Evolutionary conservation across 305 asterid species (phyloP), one percentile per base, ranked within the genome.

Genomic region (Solanum hybrid): DNA sequence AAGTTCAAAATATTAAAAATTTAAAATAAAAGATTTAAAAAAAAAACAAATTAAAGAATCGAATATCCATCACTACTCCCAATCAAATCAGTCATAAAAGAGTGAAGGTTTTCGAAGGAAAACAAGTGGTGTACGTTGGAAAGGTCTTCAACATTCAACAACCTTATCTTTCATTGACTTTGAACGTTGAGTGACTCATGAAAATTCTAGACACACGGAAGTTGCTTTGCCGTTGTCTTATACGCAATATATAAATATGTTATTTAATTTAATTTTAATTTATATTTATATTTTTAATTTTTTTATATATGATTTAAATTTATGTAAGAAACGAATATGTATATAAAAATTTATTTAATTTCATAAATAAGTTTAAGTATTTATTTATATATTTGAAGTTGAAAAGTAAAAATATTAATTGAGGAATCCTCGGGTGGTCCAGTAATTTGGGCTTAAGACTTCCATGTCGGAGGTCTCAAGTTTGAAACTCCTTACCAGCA

Each of bases 21-120:
- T 4, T 0, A 40, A 40, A 42, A 42, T 42, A 1, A 10, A 38
- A 38, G 0, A 40, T 40, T 40, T 38, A 0, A 0, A 40, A 11
- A 40, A 45, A 5, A 14, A 14, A 51, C 2, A 13, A 13, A 51
- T 15, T 6, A 1, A 51, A 51, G 22, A 15, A 51, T 60, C 71
- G 11, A 60, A 60, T 60, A 19, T 60, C 10, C 26, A 60, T 1
- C 26, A 3, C 10, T 19, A 0, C 71, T 60, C 10, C 11, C 71
- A 60, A 60, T 19, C 69, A 56, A 56, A 60, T 60, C 71, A 60
- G 24, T 60, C 71, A 19, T 56, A 56, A 56, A 56, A 17, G 66
- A 17, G 24, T 17, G 66, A 56, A 51, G 3, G 66, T 56, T 17
- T 51, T 60, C 4, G 64, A 60, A 60, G 26, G 71, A 19, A 60